Conservation (phyloP, 208 protist genomes). For the Trypanosoma platydactyli region DNA sequence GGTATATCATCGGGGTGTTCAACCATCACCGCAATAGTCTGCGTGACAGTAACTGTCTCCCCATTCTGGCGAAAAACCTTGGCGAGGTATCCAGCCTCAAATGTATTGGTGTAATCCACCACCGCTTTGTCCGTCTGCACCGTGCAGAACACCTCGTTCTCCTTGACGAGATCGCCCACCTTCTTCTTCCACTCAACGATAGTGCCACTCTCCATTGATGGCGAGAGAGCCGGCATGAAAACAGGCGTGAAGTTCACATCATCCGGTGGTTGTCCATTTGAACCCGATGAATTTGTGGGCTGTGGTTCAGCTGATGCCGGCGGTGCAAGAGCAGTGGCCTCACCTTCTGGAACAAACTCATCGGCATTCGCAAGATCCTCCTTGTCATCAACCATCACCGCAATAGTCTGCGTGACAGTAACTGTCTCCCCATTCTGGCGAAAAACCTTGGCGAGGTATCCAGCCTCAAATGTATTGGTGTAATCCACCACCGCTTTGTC, state of each 20-base stretch:
- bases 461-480: slow-evolving; percentile 92
- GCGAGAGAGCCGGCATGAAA: slow-evolving; percentile 89
- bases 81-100: slow-evolving; percentile 94
- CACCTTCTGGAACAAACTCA: too few species aligned
- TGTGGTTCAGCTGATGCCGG: too few species aligned
- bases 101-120: slow-evolving; percentile 94
- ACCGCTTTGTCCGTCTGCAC: slow-evolving; percentile 98
- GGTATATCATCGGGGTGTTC: slow-evolving; percentile 32
- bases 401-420: slow-evolving; percentile 80
- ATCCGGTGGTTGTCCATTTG: too few species aligned
- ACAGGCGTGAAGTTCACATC: slow-evolving; percentile 79
- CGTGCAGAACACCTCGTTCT: slow-evolving; percentile 93
- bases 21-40: slow-evolving; percentile 26
- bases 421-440: slow-evolving; percentile 75
- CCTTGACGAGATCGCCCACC: slow-evolving; percentile 90
- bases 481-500: slow-evolving; percentile 98
- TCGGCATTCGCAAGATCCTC: too few species aligned
- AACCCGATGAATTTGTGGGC: too few species aligned
- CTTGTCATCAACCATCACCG: slow-evolving; percentile 83
- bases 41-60: slow-evolving; percentile 67
- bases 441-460: slow-evolving; percentile 96
- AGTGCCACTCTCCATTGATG: slow-evolving; percentile 85
- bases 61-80: slow-evolving; percentile 93
- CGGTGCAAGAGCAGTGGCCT: too few species aligned
- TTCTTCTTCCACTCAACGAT: slow-evolving; percentile 92